Base-by-base conservation (phyloP, 2,329 filamentous ascomycete species). In the Curvularia sp. region DNA sequence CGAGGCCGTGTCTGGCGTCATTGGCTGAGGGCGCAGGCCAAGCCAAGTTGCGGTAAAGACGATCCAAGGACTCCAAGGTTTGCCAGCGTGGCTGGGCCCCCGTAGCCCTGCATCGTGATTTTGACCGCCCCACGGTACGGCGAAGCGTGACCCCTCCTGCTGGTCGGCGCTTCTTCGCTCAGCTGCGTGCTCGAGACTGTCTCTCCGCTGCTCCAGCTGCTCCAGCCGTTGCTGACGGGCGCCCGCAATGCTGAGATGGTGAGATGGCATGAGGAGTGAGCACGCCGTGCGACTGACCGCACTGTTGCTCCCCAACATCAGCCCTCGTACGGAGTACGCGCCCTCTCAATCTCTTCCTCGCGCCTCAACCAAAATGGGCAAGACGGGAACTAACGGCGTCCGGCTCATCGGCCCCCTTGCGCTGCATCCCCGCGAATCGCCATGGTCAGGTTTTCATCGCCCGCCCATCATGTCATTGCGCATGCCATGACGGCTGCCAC, bases 11-110 rank as follows among this genome's bases (percentile, higher is more conserved):
- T 28, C 49, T 42, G 55, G 60, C 62, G 61, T 64, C 54, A 69
- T 69, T 68, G 65, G 65, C 53, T 58, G 44, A 22, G 24, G 8
- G 10, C 1, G 28, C 38, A 35, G 50, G 49, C 44, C 43, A 38
- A 43, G 55, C 53, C 53, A 44, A 51, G 35, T 47, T 57, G 60
- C 59, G 52, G 56, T 49, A 62, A 63, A 44, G 33, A 7, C 33
- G 4, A 38, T n/a, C 13, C 33, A 38, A 38, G 13, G 26, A 58
- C 55, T 43, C 49, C 30, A 60, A 65, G 55, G 54, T 57, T 59
- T 56, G 57, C 57, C 57, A 59, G 63, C 56, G 63, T 63, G 62
- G 60, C 60, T 63, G 58, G 58, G 54, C 55, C 56, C 15, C 43
- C 43, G 47, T 55, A 54, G 53, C 65, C 63, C 63, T 66, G 61